Conservation (phyloP, 148 eudicot genomes). For the Dysphania ambrosioides region DNA sequence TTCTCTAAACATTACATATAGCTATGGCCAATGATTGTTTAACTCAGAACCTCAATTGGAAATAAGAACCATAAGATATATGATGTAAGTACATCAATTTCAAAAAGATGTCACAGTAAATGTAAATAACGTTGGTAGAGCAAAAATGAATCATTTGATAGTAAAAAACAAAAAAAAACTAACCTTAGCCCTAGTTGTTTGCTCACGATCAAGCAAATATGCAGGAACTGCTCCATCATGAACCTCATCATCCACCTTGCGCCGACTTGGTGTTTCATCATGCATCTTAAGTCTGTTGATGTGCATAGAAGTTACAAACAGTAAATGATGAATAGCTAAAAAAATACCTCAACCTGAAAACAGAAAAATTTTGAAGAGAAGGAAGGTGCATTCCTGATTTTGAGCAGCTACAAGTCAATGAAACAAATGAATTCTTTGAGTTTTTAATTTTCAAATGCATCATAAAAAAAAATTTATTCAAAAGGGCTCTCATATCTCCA, state of each 20-base stretch:
- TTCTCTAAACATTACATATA: not conserved
- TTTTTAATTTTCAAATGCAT: not conserved
- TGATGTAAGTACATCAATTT: not conserved
- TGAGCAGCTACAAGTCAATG: not conserved
- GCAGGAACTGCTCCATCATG: constrained; percentile 89
- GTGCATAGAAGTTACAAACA: not conserved
- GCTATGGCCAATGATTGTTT: not conserved
- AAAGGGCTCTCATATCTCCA: not conserved
- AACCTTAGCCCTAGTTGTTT: constrained; percentile 88
- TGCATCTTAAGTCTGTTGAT: constrained; percentile 79
- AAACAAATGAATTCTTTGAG: not conserved
- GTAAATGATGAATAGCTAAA: not conserved
- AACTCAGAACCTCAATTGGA: not conserved
- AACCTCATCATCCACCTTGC: constrained; percentile 94
- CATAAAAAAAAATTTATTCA: not conserved
- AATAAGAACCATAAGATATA: too few relatives aligned
- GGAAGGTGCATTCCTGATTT: not conserved
- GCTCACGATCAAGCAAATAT: constrained; percentile 95
- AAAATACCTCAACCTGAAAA: not conserved
- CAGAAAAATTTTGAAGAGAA: not conserved
- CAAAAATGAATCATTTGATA: not conserved
- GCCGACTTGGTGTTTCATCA: constrained; percentile 80
- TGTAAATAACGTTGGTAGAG: not conserved
- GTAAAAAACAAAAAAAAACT: constrained; percentile 1
- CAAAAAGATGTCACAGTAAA: not conserved